Evolutionary conservation across 306 rosid species (phyloP), one percentile per base, ranked within the genome.

Genomic region (Ormosia semicastrata): DNA sequence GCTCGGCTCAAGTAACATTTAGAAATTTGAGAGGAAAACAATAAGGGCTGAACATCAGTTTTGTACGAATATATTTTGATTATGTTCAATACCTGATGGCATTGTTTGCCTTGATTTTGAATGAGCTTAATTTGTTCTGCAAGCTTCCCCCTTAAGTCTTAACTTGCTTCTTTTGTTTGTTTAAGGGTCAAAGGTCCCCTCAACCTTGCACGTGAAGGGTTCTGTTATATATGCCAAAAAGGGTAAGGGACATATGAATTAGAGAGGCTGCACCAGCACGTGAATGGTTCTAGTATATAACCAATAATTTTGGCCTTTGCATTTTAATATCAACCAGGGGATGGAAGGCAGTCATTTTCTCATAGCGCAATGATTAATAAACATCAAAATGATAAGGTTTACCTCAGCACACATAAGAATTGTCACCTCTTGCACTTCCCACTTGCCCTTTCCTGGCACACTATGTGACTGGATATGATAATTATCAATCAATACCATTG

Each of bases 331-430:
- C 32, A 36, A 52, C 5, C 18, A 24, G 54, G 37, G 70, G 10
- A 24, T 43, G 47, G 64, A 18, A 59, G 44, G 24, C 10, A 29
- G 17, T 63, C 70, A 62, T 54, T 53, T 29, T 62, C 63, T 53
- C 47, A 54, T 11, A 29, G 57, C 64, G 43, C 29, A 74, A 74
- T 49, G 8, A 79, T 74, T 80, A 71, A 69, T 60, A 57, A 53
- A 47, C 83, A 64, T 67, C 37, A 62, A 50, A 50, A 69, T 69
- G 69, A 84, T 67, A 11, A 10, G 7, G 62, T 77, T 69, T 56
- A 44, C 52, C 43, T 29, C 40, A 33, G 44, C 63, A 39, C 56
- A 41, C 18, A 9, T 29, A 7, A 78, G 40, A 57, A 52, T 32
- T 72, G 76, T 71, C 50, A 44, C 67, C 58, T 29, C 47, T 32